Evolutionary conservation across 2,329 filamentous ascomycete species (phyloP).

Genomic region (Sporothrix globosa): DNA sequence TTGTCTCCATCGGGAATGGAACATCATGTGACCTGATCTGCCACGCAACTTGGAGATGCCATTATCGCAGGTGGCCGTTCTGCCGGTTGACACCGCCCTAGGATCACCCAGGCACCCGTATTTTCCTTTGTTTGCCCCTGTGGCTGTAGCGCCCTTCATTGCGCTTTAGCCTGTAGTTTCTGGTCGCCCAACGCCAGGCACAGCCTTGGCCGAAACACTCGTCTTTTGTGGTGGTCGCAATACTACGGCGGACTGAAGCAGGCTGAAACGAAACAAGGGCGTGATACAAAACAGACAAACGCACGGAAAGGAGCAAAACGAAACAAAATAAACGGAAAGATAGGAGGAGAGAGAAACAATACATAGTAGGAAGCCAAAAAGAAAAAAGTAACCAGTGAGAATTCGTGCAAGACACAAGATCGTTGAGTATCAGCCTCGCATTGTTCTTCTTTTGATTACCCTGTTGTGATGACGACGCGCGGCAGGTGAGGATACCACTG

Average conservation of each 20-base stretch:
- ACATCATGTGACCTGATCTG: slow-evolving; percentile 33
- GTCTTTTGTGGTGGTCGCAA: not conserved
- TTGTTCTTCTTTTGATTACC: not conserved
- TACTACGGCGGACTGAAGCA: not conserved
- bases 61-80: not conserved
- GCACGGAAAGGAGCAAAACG: not conserved
- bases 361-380: too few relatives aligned
- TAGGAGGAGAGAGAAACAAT: not conserved
- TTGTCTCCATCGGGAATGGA: slow-evolving; percentile 28
- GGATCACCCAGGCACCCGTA: slow-evolving; percentile 16
- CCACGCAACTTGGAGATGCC: not conserved
- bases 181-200: slow-evolving; percentile 7
- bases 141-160: not conserved
- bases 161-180: not conserved
- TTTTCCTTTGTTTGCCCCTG: slow-evolving; percentile 3
- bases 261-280: slow-evolving; percentile 19
- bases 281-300: slow-evolving; percentile 11
- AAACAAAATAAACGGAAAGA: not conserved
- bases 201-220: not conserved
- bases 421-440: not conserved
- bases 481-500: not conserved
- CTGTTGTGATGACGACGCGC: not conserved
- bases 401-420: not conserved
- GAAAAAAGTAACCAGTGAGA: not conserved
- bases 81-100: slow-evolving; percentile 27